Conservation (phyloP, 108 stramenopile genomes). For the Cyclotella kingstonii region DNA sequence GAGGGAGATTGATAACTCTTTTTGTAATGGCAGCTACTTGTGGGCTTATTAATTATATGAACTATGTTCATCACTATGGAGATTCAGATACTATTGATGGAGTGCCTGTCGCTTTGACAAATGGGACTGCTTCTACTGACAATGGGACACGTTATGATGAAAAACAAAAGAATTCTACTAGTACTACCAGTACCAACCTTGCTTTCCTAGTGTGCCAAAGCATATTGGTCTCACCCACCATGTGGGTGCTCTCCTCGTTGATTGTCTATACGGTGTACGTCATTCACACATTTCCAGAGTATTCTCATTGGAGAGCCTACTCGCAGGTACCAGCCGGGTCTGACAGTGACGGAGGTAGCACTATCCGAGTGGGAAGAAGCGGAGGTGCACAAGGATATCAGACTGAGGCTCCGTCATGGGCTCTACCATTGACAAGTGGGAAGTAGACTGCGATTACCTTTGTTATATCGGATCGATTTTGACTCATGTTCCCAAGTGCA, state of each 20-base stretch:
- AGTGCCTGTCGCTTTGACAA: not conserved
- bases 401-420: slow-evolving; percentile 6
- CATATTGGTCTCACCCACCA: slow-evolving; percentile 20
- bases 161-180: not conserved
- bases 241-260: slow-evolving; percentile 20
- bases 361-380: not conserved
- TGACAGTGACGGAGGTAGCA: not conserved
- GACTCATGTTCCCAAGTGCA: too few relatives aligned
- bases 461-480: too few relatives aligned
- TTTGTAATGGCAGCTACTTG: slow-evolving; percentile 13
- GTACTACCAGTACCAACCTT: not conserved
- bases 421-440: too few relatives aligned
- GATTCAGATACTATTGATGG: not conserved
- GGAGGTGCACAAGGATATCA: slow-evolving; percentile 27
- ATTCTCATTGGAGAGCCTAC: slow-evolving; percentile 19
- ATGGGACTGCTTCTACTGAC: not conserved
- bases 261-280: slow-evolving; percentile 18
- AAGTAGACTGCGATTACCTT: too few relatives aligned
- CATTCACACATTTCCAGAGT: slow-evolving; percentile 26
- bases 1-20: slow-evolving; percentile 19
- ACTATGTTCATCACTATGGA: not conserved
- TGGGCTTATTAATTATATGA: slow-evolving; percentile 18
- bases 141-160: not conserved
- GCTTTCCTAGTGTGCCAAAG: slow-evolving; percentile 7
- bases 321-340: not conserved